Base-by-base conservation (phyloP, 805 yeast species). In the Ogataea zsoltii region DNA sequence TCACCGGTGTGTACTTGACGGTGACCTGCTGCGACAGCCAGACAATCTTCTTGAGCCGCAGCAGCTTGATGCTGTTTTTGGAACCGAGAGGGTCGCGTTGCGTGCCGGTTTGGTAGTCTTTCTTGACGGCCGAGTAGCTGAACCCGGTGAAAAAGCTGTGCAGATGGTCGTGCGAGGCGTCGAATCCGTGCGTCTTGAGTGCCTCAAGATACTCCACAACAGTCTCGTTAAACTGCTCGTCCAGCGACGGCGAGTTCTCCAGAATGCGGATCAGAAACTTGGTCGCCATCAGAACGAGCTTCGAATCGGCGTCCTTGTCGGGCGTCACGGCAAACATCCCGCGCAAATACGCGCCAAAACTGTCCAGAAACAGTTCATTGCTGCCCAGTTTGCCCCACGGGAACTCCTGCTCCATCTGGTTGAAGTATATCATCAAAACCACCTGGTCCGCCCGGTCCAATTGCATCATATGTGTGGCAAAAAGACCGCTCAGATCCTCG, bases 11-110 rank as follows among this genome's bases (percentile, higher is more conserved):
- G 51, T 53, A 63, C 11, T 46, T 51, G 19, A 63, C 45, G 3
- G 62, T 53, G 11, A 62, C 44, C 29, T 62, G 63, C 18, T 65
- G 62, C 13, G 60, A 56, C 14, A 66, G 43, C 69, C 69, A 66
- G 7, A 66, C 38, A 10, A 62, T 51, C 33, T 66, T 65, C 38
- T 59, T 61, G 33, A 65, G 33, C 35, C 55, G 53, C 7, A 62
- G 35, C 7, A 54, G 26, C 31, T 57, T 63, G n/a, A 50, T 35
- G 21, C 53, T 55, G 19, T 49, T 54, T 14, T 50, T 41, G 4
- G 52, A 37, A 33, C 35, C 46, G 7, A 39, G 25, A 3, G 48
- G 14, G n/a, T 45, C 56, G 15, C 39, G 41, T 14, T 40, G 43
- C 3, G 39, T n/a, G 10, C 40, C 29, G 7, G 51, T 28, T 30